Evolutionary conservation across 495 filamentous ascomycete genomes (phyloP).

Genomic region (Arthonia radiata): DNA sequence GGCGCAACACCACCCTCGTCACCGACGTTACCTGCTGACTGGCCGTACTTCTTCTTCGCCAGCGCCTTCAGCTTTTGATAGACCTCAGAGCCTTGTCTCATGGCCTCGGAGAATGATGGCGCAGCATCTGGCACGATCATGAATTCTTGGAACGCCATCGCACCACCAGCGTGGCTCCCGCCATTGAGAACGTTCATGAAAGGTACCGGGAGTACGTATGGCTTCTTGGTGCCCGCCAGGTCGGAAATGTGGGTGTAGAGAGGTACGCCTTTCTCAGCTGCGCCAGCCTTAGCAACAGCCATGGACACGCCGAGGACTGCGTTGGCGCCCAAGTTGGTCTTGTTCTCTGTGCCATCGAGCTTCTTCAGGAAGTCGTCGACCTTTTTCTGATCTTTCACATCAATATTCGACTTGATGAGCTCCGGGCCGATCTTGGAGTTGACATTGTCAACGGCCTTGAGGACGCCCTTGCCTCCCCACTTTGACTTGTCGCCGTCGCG

Average conservation of each 20-base stretch:
- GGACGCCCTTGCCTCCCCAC: slow-evolving; percentile 90
- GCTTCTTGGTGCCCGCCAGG: slow-evolving; percentile 98
- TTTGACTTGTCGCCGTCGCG: slow-evolving; percentile 95
- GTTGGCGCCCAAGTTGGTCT: slow-evolving; percentile 94
- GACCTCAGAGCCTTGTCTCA: slow-evolving; percentile 87
- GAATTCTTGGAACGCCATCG: slow-evolving; percentile 99
- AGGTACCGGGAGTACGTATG: slow-evolving; percentile 93
- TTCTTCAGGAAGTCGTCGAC: slow-evolving; percentile 87
- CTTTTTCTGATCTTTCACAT: slow-evolving; percentile 89
- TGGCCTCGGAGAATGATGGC: slow-evolving; percentile 75
- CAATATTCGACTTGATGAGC: slow-evolving; percentile 74
- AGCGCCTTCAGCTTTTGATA: slow-evolving; percentile 95
- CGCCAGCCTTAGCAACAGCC: slow-evolving; percentile 92
- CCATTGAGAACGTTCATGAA: slow-evolving; percentile 99
- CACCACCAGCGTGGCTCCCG: slow-evolving; percentile 91
- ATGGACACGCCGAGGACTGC: slow-evolving; percentile 93
- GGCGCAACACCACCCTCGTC: slow-evolving; percentile 99
- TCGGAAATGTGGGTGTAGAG: slow-evolving; percentile 97
- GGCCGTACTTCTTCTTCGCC: slow-evolving; percentile 98
- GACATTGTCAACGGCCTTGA: slow-evolving; percentile 88
- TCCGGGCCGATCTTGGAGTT: slow-evolving; percentile 81
- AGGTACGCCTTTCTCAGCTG: slow-evolving; percentile 93
- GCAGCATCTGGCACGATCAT: slow-evolving; percentile 81
- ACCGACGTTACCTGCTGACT: slow-evolving; percentile 94
- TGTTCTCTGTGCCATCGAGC: slow-evolving; percentile 91